phyloP scores from a whole-genome alignment of 257 asterid species.

The Voacanga thouarsii region DNA sequence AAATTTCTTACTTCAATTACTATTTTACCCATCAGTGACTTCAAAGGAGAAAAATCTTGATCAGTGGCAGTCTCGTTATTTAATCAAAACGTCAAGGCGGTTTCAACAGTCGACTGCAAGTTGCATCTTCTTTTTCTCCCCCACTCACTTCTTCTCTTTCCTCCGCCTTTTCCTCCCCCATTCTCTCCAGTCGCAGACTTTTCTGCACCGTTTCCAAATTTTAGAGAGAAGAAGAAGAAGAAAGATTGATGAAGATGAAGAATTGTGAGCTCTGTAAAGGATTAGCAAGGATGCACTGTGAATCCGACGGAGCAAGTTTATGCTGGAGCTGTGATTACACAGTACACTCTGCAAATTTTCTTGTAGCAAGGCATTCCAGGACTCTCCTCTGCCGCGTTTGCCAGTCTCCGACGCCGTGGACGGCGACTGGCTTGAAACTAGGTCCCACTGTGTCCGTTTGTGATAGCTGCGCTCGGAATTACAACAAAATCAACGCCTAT shows the following conservation, averaged over 20 bases:
- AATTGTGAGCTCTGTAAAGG: slow-evolving; percentile 59
- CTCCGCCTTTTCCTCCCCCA: neutral
- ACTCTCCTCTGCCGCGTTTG: slow-evolving; percentile 65
- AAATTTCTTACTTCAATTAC: neutral
- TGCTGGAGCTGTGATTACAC: slow-evolving; percentile 82
- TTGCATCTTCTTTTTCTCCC: slow-evolving; percentile 10
- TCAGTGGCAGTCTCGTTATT: slow-evolving; percentile 17
- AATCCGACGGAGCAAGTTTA: slow-evolving; percentile 64
- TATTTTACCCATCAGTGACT: neutral
- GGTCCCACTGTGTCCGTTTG: slow-evolving; percentile 55
- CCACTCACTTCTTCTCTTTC: neutral
- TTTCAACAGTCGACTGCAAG: neutral
- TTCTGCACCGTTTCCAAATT: neutral
- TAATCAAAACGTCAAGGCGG: slow-evolving; percentile 12
- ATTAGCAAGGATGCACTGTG: slow-evolving; percentile 61
- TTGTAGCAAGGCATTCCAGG: slow-evolving; percentile 74
- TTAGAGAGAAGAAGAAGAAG: neutral
- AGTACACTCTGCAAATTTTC: slow-evolving; percentile 80
- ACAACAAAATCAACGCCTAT: neutral
- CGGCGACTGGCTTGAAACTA: slow-evolving; percentile 55
- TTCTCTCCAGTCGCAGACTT: slow-evolving; percentile 14
- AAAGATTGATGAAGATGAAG: slow-evolving; percentile 25
- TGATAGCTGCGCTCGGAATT: slow-evolving; percentile 27
- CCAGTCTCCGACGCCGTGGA: slow-evolving; percentile 63
- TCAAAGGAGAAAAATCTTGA: neutral